Conservation (phyloP, 1,284 basidiomycete genomes). For the Cutaneotrichosporon dermatis region DNA sequence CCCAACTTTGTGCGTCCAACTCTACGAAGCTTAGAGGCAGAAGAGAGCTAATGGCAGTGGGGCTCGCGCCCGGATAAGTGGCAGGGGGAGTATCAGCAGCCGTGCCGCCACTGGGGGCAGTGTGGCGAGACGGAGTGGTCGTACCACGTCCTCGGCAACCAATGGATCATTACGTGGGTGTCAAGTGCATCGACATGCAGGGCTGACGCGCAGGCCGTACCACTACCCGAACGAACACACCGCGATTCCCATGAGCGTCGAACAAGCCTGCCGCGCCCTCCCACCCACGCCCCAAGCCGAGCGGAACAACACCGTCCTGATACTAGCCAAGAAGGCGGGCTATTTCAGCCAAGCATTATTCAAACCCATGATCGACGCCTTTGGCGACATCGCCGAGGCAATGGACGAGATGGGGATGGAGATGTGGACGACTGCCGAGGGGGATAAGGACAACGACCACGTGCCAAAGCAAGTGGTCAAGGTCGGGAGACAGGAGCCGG, state of each 20-base stretch:
- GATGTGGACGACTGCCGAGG: slow-evolving; percentile 30
- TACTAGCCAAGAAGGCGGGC: slow-evolving; percentile 34
- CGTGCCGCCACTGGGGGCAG: slow-evolving; percentile 25
- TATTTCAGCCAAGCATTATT: slow-evolving; percentile 17
- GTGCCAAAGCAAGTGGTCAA: slow-evolving; percentile 36
- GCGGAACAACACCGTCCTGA: slow-evolving; percentile 31
- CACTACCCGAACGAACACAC: slow-evolving; percentile 29
- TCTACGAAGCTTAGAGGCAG: too few relatives aligned
- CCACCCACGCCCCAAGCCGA: slow-evolving; percentile 25
- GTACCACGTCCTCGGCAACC: slow-evolving; percentile 41
- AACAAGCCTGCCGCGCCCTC: slow-evolving; percentile 33
- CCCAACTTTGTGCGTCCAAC: slow-evolving; percentile 37
- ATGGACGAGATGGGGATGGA: slow-evolving; percentile 23
- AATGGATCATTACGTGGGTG: slow-evolving; percentile 40
- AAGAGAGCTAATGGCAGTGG: slow-evolving; percentile 4
- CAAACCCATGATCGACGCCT: slow-evolving; percentile 5
- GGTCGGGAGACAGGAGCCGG: slow-evolving; percentile 23
- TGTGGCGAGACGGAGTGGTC: slow-evolving; percentile 26
- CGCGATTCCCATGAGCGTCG: slow-evolving; percentile 41
- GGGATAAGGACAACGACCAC: slow-evolving; percentile 18
- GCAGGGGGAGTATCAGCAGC: slow-evolving; percentile 18
- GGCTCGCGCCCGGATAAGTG: slow-evolving; percentile 8
- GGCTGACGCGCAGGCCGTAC: slow-evolving; percentile 28
- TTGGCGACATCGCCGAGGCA: background rate
- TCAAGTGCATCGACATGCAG: too few relatives aligned